Base-by-base conservation (phyloP, 1,284 basidiomycete genomes). In the Sporisorium scitamineum region DNA sequence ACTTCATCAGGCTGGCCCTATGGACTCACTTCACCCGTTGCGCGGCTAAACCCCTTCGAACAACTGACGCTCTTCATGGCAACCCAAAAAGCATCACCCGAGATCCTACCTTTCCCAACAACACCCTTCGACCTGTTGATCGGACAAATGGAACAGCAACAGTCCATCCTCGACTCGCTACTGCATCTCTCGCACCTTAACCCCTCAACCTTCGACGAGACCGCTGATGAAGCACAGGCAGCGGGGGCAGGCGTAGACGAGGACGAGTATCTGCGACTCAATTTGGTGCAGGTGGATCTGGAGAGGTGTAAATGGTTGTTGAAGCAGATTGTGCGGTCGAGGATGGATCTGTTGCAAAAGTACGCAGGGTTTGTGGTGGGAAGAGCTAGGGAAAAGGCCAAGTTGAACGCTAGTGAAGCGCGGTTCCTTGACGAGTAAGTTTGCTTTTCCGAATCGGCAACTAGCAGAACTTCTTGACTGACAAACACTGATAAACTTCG, bases 211-310 rank as follows among this genome's bases (percentile, higher is more conserved):
- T 29, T n/a, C 47, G 8, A 5, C 7, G n/a, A 34, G 29, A 67
- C 66, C 24, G 44, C 29, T 3, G 45, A 39, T 1, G 45, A 18
- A 50, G 16, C 26, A 10, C 14, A 14, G 11, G 27, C n/a, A 32
- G 42, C 7, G 57, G 10, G 14, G 22, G 8, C 1, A 5, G 71
- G 55, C 20, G 32, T 63, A 16, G 62, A 70, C 26, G 83, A 84
- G 16, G 84, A 85, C 47, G 84, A 85, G 45, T 79, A 80, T 44
- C 52, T 85, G 27, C 77, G 84, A 0, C 69, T 85, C 24, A 78
- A 73, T 45, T 56, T 84, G n/a, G 84, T 85, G 18, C 76, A 79
- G 56, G 72, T 85, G 13, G 84, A 85, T 73, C 60, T 84, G 26
- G 84, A 85, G 53, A 56, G 84, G 6, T 68, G 73, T 24, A 76